A percentile compares a stretch with the other conserved stretches of the same genome.
Evolutionary conservation across 805 yeast species (phyloP).

Genomic region (Hanseniaspora nectarophila): DNA sequence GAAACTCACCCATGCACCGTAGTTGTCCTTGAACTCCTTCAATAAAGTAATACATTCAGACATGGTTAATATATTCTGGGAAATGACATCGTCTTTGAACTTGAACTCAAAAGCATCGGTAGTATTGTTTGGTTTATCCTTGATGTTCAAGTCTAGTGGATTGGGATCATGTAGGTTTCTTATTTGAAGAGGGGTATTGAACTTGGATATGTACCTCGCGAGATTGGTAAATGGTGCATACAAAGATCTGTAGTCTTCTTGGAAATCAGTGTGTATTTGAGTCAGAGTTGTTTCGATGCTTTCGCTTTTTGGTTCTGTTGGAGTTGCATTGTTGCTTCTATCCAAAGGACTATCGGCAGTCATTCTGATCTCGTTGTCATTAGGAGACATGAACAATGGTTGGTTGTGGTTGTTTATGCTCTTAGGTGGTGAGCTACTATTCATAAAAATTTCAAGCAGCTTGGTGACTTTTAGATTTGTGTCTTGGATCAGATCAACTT

Average conservation of each 20-base stretch:
- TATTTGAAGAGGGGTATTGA: constrained; percentile 13
- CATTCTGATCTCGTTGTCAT: neutral
- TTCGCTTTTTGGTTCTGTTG: neutral
- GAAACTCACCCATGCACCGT: constrained; percentile 68
- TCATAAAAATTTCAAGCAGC: neutral
- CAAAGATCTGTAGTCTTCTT: constrained; percentile 3
- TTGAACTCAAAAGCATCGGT: neutral
- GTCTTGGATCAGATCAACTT: constrained; percentile 3
- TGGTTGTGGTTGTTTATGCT: constrained; percentile 2
- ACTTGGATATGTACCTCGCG: constrained; percentile 4
- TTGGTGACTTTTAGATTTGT: constrained; percentile 12
- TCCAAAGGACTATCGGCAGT: no score
- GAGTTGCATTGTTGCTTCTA: neutral
- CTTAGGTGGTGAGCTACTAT: neutral
- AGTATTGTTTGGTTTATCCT: constrained; percentile 11
- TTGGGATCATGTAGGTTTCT: constrained; percentile 14
- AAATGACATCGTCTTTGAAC: constrained; percentile 37
- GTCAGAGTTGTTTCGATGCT: neutral
- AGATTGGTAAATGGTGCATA: constrained; percentile 14
- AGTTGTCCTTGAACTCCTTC: constrained; percentile 49
- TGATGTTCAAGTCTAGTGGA: constrained; percentile 17
- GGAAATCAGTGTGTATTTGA: neutral
- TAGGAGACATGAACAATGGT: neutral
- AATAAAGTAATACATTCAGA: constrained; percentile 41
- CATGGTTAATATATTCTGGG: constrained; percentile 38